Base-by-base conservation (phyloP, 23 red algal genomes). In the Chondrus crispus region DNA sequence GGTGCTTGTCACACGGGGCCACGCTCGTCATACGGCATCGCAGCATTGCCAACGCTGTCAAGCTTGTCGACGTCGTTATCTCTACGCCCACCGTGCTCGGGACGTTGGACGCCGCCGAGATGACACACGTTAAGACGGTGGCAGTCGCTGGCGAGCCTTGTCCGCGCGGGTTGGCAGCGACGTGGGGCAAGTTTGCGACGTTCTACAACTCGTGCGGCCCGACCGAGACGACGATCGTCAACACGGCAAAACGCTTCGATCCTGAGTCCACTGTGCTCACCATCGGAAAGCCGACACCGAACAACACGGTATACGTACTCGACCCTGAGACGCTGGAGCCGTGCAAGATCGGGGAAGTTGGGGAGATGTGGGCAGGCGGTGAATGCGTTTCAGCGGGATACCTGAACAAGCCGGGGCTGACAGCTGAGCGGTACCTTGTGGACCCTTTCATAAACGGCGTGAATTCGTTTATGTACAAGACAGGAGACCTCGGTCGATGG, bases 161-260 rank as follows among this genome's bases (percentile, higher is more conserved):
- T 39, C 81, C 81, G 19, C 35, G 81, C 32, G 54, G 54, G 18
- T 52, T 85, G 35, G 81, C 81, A 2, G 81, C 62, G 24, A 52
- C 50, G 20, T 85, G 81, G 81, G 58, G 81, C 30, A 18, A 85
- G 55, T 85, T 85, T 35, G 62, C 54, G 62, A 85, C 81, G 2
- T 85, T 85, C 68, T 85, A 85, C 81, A 85, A 85, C 57, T 85
- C 81, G 2, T 85, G 81, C 36, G 81, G 81, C 62, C 81, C 81
- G 4, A 85, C 81, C 3, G 81, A 85, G 58, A 58, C 68, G 50
- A 85, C 81, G 32, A 85, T 85, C 26, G 58, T 85, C 37, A 85
- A 85, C 55, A 85, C 81, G 3, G 81, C 81, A n/a, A 85, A 85
- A 20, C 62, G 47, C 19, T 38, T 40, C 81, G 3, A 5, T 18